phyloP scores from a whole-genome alignment of 1,139 yeast genomes.

The Yamadazyma epiphylla region DNA sequence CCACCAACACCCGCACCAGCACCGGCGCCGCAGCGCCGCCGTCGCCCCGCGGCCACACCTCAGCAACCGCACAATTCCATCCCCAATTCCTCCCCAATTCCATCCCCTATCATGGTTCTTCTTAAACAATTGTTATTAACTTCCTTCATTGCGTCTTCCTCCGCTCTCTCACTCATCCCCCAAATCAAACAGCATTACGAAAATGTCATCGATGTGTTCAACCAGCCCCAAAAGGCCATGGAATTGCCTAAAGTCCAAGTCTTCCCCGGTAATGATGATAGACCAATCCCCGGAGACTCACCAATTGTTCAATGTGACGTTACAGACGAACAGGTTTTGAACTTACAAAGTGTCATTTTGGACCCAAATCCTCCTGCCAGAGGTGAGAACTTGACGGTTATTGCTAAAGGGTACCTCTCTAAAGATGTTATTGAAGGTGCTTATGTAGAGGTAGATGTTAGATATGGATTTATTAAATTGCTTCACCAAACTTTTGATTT shows the following conservation, averaged over 20 bases:
- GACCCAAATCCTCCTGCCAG: constrained; percentile 85
- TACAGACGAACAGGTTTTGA: constrained; percentile 56
- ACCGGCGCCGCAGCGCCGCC: too few relatives aligned
- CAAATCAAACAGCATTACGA: constrained; percentile 15
- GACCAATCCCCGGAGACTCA: constrained; percentile 87
- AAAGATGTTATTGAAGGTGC: constrained; percentile 72
- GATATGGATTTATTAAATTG: constrained; percentile 85
- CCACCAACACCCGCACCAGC: too few relatives aligned
- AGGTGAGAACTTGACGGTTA: constrained; percentile 74
- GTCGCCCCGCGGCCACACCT: too few relatives aligned
- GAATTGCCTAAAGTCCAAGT: constrained; percentile 11
- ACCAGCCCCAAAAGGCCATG: constrained; percentile 2
- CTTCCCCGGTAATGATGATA: constrained; percentile 29
- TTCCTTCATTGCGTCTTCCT: constrained; percentile 16
- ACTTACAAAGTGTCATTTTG: constrained; percentile 55
- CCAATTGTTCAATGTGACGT: constrained; percentile 79
- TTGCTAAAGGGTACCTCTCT: constrained; percentile 63
- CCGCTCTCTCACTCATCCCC: constrained; percentile 22
- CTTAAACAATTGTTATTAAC: constrained; percentile 18
- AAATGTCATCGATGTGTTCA: constrained; percentile 17
- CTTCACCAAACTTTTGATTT: constrained; percentile 84
- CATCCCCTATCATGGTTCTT: constrained; percentile 27
- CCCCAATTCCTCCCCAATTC: too few relatives aligned
- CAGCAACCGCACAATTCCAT: too few relatives aligned
- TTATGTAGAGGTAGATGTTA: constrained; percentile 88